These are phyloP conservation scores for Hyaloraphidium curvatum DNA, from an alignment of 192 early-diverging fungal species.

Conservation along the genomic window DNA sequence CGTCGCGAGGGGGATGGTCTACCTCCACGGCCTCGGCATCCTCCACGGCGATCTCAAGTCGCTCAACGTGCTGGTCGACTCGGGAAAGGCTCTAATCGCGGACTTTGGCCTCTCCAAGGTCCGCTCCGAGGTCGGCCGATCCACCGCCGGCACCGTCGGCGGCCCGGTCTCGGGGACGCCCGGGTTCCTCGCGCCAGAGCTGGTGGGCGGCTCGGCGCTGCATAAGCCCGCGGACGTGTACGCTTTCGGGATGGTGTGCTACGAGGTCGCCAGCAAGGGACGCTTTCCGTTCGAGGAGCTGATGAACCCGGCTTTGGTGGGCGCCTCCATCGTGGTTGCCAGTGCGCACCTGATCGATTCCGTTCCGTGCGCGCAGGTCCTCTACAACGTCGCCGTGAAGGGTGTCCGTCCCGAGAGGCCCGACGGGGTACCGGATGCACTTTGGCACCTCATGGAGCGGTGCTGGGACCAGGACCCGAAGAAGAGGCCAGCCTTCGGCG, in stretches of 20 bases:
- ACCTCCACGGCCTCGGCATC: not conserved
- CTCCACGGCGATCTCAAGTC: slow-evolving; percentile 1
- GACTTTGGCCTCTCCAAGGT: slow-evolving; percentile 3
- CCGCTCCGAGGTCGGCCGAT: not conserved
- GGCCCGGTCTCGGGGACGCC: not conserved
- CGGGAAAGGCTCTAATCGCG: not conserved
- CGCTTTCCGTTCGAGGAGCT: not conserved
- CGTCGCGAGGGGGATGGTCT: not conserved
- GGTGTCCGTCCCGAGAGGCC: not conserved
- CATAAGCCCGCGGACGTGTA: not conserved
- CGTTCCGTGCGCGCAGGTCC: no score
- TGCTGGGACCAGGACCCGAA: slow-evolving; percentile 3
- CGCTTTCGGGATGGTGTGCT: slow-evolving; percentile 1
- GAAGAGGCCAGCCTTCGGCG: no score
- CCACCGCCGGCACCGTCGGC: not conserved
- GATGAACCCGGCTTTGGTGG: not conserved
- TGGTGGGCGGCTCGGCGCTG: not conserved
- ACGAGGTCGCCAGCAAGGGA: not conserved
- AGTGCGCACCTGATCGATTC: no score
- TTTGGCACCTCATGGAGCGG: not conserved
- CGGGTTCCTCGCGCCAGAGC: not conserved
- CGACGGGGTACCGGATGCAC: not conserved
- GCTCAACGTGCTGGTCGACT: not conserved
- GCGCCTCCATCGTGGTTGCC: no score
- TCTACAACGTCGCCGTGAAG: not conserved